Base-by-base conservation (phyloP, 2,329 filamentous ascomycete species). In the Paecilomyces sp. region DNA sequence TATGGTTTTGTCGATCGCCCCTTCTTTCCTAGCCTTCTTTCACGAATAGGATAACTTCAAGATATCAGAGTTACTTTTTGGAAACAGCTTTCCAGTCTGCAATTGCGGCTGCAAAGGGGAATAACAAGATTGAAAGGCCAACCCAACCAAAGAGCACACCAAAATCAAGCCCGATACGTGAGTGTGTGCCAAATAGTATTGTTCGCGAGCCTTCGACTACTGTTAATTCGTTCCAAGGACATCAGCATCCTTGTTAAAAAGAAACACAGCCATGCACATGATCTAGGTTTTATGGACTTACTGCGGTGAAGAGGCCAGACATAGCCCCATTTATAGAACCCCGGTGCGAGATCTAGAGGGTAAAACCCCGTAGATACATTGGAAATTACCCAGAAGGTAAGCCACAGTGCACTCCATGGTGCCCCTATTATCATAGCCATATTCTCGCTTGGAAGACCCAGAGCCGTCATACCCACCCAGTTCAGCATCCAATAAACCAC, bases 331-430 rank as follows among this genome's bases (percentile, higher is more conserved):
- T 71, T 68, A 67, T 85, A 89, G 66, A 88, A 88, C 0, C 70
- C 74, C 0, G 83, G 81, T 1, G 82, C 80, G 24, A 88, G 73
- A 30, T 85, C 82, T 53, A 88, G 74, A 3, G 82, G 73, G 68
- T 88, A 85, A 65, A 88, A 87, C 0, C 79, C 74, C 0, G 84
- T 86, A 0, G 79, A 75, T 0, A 88, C 84, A 65, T 89, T 89
- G 6, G 83, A 81, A 58, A 88, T 85, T 50, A 88, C 84, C 85
- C 84, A 87, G 65, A 87, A 88, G 59, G 88, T 86, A 1, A 89
- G 72, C 80, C 85, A 89, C 0, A 87, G 69, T 0, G 83, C 80
- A 56, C 78, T 81, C 84, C 84, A 88, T 0, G 83, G 85, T 65
- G 82, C 76, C 0, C 83, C 85, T 3, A 88, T 74, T 1, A 87